A percentile compares a stretch with the other conserved stretches of the same genome.
Conservation (phyloP, 345 rosid species). For the Iberis pinnata region DNA sequence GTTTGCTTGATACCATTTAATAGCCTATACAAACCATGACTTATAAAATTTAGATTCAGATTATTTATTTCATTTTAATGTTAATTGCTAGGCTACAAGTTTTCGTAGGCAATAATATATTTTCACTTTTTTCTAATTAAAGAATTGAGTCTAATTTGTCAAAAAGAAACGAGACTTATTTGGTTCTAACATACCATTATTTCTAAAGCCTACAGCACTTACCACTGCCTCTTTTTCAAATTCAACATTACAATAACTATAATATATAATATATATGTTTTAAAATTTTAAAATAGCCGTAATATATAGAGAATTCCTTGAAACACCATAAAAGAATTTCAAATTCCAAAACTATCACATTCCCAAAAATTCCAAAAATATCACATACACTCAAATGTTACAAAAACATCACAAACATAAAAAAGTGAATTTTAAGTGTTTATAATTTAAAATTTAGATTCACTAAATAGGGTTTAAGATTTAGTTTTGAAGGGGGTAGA, state of each 20-base stretch:
- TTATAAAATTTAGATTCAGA: background rate
- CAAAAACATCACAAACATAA: too few relatives aligned
- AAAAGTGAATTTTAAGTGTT: too few relatives aligned
- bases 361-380: too few relatives aligned
- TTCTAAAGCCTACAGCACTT: conserved; percentile 20
- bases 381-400: too few relatives aligned
- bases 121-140: background rate
- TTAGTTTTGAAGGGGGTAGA: too few relatives aligned
- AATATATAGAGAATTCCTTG: too few relatives aligned
- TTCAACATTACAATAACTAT: background rate
- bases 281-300: too few relatives aligned
- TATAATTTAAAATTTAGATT: too few relatives aligned
- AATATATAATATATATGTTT: background rate
- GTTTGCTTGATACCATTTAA: too few relatives aligned
- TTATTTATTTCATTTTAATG: background rate
- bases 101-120: background rate
- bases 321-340: too few relatives aligned
- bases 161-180: conserved; percentile 21
- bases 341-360: too few relatives aligned
- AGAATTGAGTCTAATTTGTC: conserved; percentile 11
- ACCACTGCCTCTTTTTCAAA: background rate
- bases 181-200: conserved; percentile 10
- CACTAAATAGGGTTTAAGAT: too few relatives aligned
- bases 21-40: background rate
- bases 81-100: background rate